Percentiles rank a stretch among this genome's conserved stretches.
Conservation (phyloP, 257 asterid species). For the Misopates orontium region DNA sequence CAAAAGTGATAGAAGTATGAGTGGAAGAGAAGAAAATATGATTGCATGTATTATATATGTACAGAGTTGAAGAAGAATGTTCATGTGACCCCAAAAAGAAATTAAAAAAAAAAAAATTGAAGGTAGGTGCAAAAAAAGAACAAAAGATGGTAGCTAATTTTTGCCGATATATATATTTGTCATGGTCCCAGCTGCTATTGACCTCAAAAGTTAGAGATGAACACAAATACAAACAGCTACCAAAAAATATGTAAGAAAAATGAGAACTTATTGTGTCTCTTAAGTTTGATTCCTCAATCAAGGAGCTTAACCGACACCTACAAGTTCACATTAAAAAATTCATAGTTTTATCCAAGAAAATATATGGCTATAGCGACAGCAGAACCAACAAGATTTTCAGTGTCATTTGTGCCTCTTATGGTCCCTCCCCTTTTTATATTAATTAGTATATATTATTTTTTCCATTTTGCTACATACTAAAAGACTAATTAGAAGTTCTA, state of each 20-base stretch:
- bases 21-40: slow-evolving; percentile 54
- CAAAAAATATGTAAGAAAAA: background rate
- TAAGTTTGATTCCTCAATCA: slow-evolving; percentile 38
- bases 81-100: background rate
- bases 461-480: too few relatives aligned
- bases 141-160: slow-evolving; percentile 38
- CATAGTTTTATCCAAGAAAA: slow-evolving; percentile 26
- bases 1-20: slow-evolving; percentile 35
- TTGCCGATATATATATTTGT: slow-evolving; percentile 38
- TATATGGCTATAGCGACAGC: slow-evolving; percentile 33
- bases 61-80: slow-evolving; percentile 45
- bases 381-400: slow-evolving; percentile 23
- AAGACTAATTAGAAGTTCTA: too few relatives aligned
- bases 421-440: too few relatives aligned
- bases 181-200: slow-evolving; percentile 46
- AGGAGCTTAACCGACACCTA: slow-evolving; percentile 39
- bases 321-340: slow-evolving; percentile 16
- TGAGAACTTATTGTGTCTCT: slow-evolving; percentile 8
- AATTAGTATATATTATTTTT: too few relatives aligned
- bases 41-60: slow-evolving; percentile 28
- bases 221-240: background rate
- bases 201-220: slow-evolving; percentile 27
- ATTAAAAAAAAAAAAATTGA: too few relatives aligned
- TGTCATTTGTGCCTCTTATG: background rate
- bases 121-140: background rate